phyloP scores from a whole-genome alignment of 2,329 filamentous ascomycete genomes.

The Ambrosiella xylebori region DNA sequence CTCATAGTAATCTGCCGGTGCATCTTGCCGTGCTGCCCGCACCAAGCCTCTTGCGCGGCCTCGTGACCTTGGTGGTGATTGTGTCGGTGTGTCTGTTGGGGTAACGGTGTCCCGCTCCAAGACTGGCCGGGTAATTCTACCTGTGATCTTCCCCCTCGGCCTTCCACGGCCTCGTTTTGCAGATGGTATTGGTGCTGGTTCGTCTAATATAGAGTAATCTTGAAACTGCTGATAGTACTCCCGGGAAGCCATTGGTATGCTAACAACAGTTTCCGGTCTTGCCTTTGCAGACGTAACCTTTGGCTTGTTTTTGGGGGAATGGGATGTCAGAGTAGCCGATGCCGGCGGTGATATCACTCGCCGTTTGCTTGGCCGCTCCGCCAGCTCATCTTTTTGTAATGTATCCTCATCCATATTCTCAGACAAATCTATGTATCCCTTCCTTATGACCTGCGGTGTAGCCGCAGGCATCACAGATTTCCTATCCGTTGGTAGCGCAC shows the following conservation, averaged over 20 bases:
- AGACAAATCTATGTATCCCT: not conserved
- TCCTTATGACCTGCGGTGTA: not conserved
- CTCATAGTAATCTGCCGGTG: not conserved
- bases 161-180: not conserved
- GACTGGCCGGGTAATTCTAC: not conserved
- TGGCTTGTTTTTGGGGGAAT: no score
- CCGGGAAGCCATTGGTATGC: not conserved
- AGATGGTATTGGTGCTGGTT: not conserved
- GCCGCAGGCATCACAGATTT: not conserved
- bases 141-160: not conserved
- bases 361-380: slow-evolving; percentile 4
- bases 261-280: not conserved
- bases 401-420: not conserved
- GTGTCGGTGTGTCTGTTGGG: not conserved
- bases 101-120: not conserved
- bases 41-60: not conserved
- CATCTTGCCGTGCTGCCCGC: not conserved
- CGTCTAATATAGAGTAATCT: not conserved
- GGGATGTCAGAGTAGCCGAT: no score
- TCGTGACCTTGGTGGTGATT: not conserved
- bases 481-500: not conserved
- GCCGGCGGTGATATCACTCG: not conserved
- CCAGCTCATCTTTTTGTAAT: not conserved
- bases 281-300: no score
- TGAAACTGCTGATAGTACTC: slow-evolving; percentile 1